Base-by-base conservation (phyloP, 2,329 filamentous ascomycete genomes). In the Penicillium sp. region DNA sequence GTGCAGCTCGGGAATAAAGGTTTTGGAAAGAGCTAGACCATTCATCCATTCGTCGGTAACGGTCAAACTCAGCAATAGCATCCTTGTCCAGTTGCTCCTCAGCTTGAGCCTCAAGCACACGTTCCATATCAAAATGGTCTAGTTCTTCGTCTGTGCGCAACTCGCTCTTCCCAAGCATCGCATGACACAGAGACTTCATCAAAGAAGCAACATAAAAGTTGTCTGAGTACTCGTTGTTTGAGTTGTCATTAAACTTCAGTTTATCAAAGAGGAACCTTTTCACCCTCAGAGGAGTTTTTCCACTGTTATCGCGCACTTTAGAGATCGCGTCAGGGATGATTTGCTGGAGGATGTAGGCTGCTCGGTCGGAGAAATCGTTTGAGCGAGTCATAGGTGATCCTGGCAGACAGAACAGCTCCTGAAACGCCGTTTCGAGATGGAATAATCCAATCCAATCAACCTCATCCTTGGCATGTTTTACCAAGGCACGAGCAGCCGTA, bases 201-300 rank as follows among this genome's bases (percentile, higher is more conserved):
- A 99, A 79, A 19, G 82, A 88, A 7, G 91, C 86, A 50, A 99
- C 84, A 68, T 97, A 99, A 65, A 90, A 86, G 58, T 92, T 88
- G 66, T 99, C 95, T 5, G 92, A 96, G 67, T 85, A 95, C 46
- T 78, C 78, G 64, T 99, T 99, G 56, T 89, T 88, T 2, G 89
- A 87, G 68, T 99, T 99, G 74, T 99, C 92, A 68, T 99, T 99
- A 76, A 91, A 93, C 45, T 89, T 87, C 32, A 99, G 79, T 68
- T 95, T 89, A 63, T 97, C 91, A 19, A 96, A 83, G 44, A 99
- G 83, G 70, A 97, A 96, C 36, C 84, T 83, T 53, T 92, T 89
- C 5, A 91, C 91, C 48, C 86, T 80, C 66, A 87, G 79, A 0
- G 93, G 92, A 50, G 91, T 92, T 64, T 85, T 88, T 35, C 91